Conservation (phyloP, 352 stramenopile species). For the Peronospora farinosa region DNA sequence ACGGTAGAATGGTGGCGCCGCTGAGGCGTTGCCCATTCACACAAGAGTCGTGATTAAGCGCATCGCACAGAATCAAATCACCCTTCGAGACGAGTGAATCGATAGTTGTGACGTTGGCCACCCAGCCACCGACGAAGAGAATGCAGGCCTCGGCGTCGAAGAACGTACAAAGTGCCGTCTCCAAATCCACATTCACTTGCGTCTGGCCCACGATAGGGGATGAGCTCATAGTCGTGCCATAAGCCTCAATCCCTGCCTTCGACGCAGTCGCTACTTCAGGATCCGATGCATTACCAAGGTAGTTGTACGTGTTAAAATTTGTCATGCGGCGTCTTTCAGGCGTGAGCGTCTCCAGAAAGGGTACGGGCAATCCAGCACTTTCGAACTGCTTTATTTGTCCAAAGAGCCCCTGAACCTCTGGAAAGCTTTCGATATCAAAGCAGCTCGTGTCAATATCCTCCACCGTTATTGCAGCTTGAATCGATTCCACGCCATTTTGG, state of each 20-base stretch:
- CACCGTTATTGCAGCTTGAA: slow-evolving; percentile 34
- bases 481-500: slow-evolving; percentile 4
- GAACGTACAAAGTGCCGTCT: slow-evolving; percentile 54
- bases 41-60: slow-evolving; percentile 76
- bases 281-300: slow-evolving; percentile 68
- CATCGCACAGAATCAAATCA: slow-evolving; percentile 73
- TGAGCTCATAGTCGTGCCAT: slow-evolving; percentile 76
- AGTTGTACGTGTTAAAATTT: slow-evolving; percentile 88
- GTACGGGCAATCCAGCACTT: slow-evolving; percentile 55
- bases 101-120: slow-evolving; percentile 75
- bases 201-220: slow-evolving; percentile 76
- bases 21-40: slow-evolving; percentile 68
- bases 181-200: slow-evolving; percentile 62
- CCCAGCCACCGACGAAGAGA: slow-evolving; percentile 69
- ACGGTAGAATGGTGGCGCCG: slow-evolving; percentile 70
- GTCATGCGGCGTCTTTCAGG: slow-evolving; percentile 62
- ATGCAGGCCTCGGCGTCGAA: slow-evolving; percentile 53
- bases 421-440: slow-evolving; percentile 60
- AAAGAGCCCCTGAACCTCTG: slow-evolving; percentile 56
- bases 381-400: slow-evolving; percentile 73
- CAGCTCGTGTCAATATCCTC: slow-evolving; percentile 63
- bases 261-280: slow-evolving; percentile 42
- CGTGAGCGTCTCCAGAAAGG: slow-evolving; percentile 66
- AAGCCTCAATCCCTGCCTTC: slow-evolving; percentile 57
- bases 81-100: slow-evolving; percentile 62